Evolutionary conservation across 768 basidiomycete genomes (phyloP), one percentile per base, ranked within the genome.

Genomic region (Lactarius indigo): DNA sequence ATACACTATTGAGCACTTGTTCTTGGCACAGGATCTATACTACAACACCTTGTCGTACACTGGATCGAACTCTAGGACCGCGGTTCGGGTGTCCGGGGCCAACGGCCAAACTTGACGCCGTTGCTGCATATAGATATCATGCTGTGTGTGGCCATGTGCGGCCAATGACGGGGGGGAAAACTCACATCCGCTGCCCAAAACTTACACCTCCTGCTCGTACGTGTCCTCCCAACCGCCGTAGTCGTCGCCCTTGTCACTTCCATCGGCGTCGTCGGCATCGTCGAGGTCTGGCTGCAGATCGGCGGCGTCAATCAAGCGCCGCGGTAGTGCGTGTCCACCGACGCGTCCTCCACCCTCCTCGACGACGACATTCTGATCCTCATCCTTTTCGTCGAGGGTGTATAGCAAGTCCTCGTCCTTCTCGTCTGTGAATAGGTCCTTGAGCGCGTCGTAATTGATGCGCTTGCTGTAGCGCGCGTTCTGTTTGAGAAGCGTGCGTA

Each of bases 391-490:
- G 57, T 83, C 85, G 70, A 84, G 81, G 23, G 80, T 83, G 72
- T 87, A 87, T 47, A 88, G 74, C 26, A 80, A 81, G 41, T 80
- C 82, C 65, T 82, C 85, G 9, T 79, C 80, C 64, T 73, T 71
- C 44, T 64, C 75, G 20, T 74, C 74, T 44, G 70, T 71, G 74
- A 96, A 92, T 13, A 96, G 82, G 64, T 86, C 85, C 70, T 91
- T 89, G 61, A 96, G 84, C 0, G 92, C 93, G 71, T 92, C 90
- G 75, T 96, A 97, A 75, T 97, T 97, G 78, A 96, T 96, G 60
- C 93, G 87, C 73, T 92, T 92, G 78, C 91, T 94, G 77, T 95
- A 94, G 73, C 87, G 90, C 28, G 87, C 83, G 69, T 90, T 94
- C 78, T 93, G 92, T 80, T 90, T 89, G 72, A 94, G 81, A 41